These are phyloP conservation scores for Phytophthora meadii DNA, from an alignment of 352 stramenopile species.

Conservation along the genomic window DNA sequence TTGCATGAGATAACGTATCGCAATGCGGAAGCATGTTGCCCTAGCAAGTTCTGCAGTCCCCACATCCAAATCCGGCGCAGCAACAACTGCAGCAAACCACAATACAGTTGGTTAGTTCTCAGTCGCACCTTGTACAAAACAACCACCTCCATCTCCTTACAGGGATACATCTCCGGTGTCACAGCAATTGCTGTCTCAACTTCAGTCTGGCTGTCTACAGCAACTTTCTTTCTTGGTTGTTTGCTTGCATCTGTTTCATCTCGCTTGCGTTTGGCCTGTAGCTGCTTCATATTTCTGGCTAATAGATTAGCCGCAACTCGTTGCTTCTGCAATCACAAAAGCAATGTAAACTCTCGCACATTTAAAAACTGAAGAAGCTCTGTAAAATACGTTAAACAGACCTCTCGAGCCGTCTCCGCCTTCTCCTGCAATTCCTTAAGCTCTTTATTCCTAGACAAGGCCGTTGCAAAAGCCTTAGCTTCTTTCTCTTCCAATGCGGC, in stretches of 20 bases:
- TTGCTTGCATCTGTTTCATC: slow-evolving; percentile 17
- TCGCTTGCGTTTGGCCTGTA: slow-evolving; percentile 38
- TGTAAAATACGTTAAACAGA: slow-evolving; percentile 11
- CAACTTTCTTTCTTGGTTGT: slow-evolving; percentile 26
- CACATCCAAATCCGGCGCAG: slow-evolving; percentile 25
- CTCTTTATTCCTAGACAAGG: slow-evolving; percentile 41
- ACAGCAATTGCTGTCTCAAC: background rate
- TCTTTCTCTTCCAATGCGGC: background rate
- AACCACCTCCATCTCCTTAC: slow-evolving; percentile 19
- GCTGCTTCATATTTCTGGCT: slow-evolving; percentile 35
- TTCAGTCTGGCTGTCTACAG: background rate
- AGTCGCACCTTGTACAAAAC: background rate
- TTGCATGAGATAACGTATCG: slow-evolving; percentile 30
- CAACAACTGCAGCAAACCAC: slow-evolving; percentile 33
- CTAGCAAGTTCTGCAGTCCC: slow-evolving; percentile 17
- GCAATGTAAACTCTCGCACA: background rate
- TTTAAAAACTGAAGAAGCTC: no score
- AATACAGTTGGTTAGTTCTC: background rate
- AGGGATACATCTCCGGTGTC: slow-evolving; percentile 30
- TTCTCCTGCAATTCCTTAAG: slow-evolving; percentile 42
- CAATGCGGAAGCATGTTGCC: slow-evolving; percentile 45
- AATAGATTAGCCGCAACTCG: slow-evolving; percentile 33
- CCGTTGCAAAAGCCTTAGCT: background rate
- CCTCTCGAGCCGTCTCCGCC: slow-evolving; percentile 37
- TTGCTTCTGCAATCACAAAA: slow-evolving; percentile 33